phyloP scores from a whole-genome alignment of 148 eudicot genomes.

The Spergularia marina region DNA sequence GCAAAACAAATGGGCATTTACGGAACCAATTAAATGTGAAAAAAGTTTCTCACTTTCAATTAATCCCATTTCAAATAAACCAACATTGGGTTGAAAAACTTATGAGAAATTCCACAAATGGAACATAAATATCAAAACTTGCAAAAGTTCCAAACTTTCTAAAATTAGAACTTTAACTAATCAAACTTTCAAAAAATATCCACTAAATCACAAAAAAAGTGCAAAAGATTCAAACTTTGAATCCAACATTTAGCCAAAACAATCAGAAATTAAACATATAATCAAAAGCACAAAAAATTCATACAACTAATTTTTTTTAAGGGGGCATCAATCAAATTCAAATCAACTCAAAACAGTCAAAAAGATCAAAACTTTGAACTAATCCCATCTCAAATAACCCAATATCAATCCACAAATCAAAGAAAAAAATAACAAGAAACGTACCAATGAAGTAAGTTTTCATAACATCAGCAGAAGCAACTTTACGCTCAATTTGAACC shows the following conservation, averaged over 20 bases:
- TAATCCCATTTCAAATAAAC: background rate
- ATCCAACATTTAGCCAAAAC: too few species aligned
- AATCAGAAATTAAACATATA: too few species aligned
- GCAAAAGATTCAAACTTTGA: background rate
- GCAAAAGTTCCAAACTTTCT: too few species aligned
- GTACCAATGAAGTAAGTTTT: constrained; percentile 64
- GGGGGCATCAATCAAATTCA: background rate
- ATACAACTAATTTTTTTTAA: too few species aligned
- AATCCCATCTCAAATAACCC: background rate
- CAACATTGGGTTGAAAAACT: background rate
- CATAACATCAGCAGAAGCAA: constrained; percentile 62
- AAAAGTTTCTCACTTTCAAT: constrained; percentile 9
- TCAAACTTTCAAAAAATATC: too few species aligned
- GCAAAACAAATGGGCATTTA: background rate
- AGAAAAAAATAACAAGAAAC: background rate
- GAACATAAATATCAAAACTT: background rate
- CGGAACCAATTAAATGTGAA: background rate
- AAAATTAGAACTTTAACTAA: too few species aligned
- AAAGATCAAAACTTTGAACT: background rate
- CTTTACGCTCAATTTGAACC: constrained; percentile 69
- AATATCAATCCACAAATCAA: background rate
- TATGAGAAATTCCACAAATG: background rate
- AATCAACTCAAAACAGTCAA: background rate
- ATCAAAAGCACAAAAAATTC: too few species aligned
- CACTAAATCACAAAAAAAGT: too few species aligned